phyloP scores from a whole-genome alignment of 768 basidiomycete species.

The Kwoniella botswanensis region DNA sequence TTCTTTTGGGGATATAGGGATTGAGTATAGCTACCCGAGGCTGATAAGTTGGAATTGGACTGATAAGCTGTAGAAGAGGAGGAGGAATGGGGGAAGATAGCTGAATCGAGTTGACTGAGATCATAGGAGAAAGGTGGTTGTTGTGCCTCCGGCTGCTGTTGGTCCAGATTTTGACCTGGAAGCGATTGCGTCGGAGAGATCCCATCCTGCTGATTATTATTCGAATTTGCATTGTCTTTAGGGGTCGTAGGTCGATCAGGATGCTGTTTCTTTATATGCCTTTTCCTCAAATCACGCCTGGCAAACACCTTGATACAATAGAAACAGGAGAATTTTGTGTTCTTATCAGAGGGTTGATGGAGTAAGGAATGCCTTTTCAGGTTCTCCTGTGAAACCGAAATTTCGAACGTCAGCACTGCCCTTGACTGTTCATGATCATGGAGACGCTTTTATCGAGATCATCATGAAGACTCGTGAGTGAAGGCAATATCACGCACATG shows the following conservation, averaged over 20 bases:
- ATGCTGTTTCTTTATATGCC: slow-evolving; percentile 14
- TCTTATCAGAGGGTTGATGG: not conserved
- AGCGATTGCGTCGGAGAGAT: not conserved
- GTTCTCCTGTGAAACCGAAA: not conserved
- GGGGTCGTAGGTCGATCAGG: slow-evolving; percentile 2
- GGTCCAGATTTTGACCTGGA: not conserved
- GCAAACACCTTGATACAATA: slow-evolving; percentile 6
- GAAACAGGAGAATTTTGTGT: slow-evolving; percentile 4
- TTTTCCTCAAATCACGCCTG: slow-evolving; percentile 5
- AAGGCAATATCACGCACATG: not conserved
- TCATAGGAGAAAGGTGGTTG: not conserved
- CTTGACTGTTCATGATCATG: not conserved
- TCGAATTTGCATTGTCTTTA: not conserved
- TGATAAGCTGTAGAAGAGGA: too few relatives aligned
- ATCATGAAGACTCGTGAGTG: too few relatives aligned
- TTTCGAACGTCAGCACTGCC: not conserved
- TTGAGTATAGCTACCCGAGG: not conserved
- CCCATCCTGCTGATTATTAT: too few relatives aligned
- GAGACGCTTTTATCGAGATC: too few relatives aligned
- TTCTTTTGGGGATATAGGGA: not conserved
- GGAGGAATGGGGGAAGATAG: not conserved
- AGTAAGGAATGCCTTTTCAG: slow-evolving; percentile 9
- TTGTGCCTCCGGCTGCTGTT: not conserved
- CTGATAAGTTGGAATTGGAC: not conserved
- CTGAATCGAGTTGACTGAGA: not conserved